Base-by-base conservation (phyloP, 768 basidiomycete genomes). In the Tulasnella sp. region DNA sequence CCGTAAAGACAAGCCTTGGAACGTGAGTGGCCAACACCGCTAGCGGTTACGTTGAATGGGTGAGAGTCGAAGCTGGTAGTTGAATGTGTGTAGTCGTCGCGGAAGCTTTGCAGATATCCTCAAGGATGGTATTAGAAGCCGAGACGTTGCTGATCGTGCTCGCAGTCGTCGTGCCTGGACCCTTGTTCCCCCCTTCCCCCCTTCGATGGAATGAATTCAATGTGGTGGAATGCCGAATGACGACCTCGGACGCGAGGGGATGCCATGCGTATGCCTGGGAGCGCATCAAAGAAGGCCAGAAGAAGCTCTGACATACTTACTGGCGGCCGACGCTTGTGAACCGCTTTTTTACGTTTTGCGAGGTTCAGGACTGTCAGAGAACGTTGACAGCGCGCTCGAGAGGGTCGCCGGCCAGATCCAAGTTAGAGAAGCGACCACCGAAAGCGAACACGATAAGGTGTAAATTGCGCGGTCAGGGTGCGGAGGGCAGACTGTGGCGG, bases 201-300 rank as follows among this genome's bases (percentile, higher is more conserved):
- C 61, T 67, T 23, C 61, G 29, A 35, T 20, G 11, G 61, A 26
- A 67, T 67, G 61, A 67, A 67, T 61, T 61, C 57, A 61, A 61
- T 67, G 35, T 5, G 11, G 29, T 67, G 61, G 61, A n/a, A 35
- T 67, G 61, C 61, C 61, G 61, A 67, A 67, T 26, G 61, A 29
- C 29, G 61, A 67, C 29, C 61, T 51, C 23, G 51, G 10, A n/a
- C 29, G 23, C 7, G 3, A n/a, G 26, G 61, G 26, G 20, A 26
- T 67, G 61, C 61, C 61, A 67, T 67, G 61, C 61, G 61, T 67
- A 35, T 18, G n/a, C 61, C 61, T 67, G 61, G 61, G 61, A 67
- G 61, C 11, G 61, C 61, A 67, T 67, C 61, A 67, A 67, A 67
- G 61, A 67, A 67, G 61, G 29, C 35, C 5, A 35, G 29, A 67